Base-by-base conservation (phyloP, 352 stramenopile species). In the Phytopythium montanum region DNA sequence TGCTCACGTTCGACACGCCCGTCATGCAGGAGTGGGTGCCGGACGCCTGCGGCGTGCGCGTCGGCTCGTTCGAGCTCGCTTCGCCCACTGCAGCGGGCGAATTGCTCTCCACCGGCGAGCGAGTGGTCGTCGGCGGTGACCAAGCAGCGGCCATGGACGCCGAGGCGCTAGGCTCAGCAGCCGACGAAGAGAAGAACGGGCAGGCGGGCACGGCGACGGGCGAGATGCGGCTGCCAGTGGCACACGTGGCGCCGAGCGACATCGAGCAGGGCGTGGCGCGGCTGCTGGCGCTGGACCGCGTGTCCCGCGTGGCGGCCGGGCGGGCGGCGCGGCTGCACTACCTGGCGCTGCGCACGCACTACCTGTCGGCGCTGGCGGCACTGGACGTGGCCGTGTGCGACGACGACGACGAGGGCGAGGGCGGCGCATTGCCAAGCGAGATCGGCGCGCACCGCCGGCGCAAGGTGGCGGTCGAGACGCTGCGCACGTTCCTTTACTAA, bases 11-110 rank as follows among this genome's bases (percentile, higher is more conserved):
- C 69, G 75, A 88, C 61, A 77, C 81, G 18, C 79, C 79, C 28
- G 75, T 89, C 42, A 91, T 89, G 81, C 79, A 85, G 54, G 81
- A 91, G 50, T 91, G 76, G 73, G 70, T 89, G 28, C 75, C 79
- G 1, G 74, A 88, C 59, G 65, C 64, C 21, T 76, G 65, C 48
- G 81, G 81, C 1, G 44, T 89, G 10, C 81, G 79, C 26, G 72
- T 87, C 1, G 81, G 81, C 36, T 66, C 73, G n/a, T 87, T 83
- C 52, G 64, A 79, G 59, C 66, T 73, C 31, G 66, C 62, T 13
- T 39, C 58, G 9, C 25, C 51, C 28, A 26, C 13, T 5, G 49
- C 33, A 26, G 48, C 51, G 23, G 60, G 50, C 6, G 48, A 26
- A 16, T 16, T 23, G 46, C 23, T 33, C 0, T 21, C 45, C 13